phyloP scores from a whole-genome alignment of 73 alveolate species.

The Loxodes magnus region DNA sequence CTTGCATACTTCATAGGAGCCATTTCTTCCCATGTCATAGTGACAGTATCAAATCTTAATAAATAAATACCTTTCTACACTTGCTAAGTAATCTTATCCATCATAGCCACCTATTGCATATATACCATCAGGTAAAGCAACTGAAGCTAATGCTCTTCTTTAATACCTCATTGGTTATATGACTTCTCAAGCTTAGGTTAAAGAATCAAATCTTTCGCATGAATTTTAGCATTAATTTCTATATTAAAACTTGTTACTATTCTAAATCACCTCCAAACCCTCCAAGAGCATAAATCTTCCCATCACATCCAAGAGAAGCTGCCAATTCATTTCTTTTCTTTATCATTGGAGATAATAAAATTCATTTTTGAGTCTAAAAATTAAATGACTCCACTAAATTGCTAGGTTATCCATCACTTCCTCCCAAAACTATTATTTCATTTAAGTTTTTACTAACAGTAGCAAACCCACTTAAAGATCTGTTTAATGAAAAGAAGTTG shows the following conservation, averaged over 20 bases:
- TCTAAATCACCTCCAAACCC: conserved; percentile 66
- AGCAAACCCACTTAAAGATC: conserved; percentile 70
- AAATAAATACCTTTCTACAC: too few species aligned
- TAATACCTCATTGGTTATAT: conserved; percentile 66
- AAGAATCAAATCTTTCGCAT: conserved; percentile 59
- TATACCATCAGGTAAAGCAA: conserved; percentile 87
- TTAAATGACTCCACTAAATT: conserved; percentile 45
- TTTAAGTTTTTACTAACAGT: conserved; percentile 21
- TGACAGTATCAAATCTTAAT: conserved; percentile 38
- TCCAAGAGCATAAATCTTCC: conserved; percentile 64
- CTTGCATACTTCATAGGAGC: conserved; percentile 53
- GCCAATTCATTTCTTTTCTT: conserved; percentile 69
- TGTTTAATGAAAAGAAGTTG: conserved; percentile 26
- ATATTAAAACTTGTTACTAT: neutral
- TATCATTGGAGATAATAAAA: conserved; percentile 43
- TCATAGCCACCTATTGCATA: conserved; percentile 94
- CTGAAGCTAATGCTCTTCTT: conserved; percentile 84
- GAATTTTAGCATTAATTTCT: conserved; percentile 57
- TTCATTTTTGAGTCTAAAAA: conserved; percentile 47
- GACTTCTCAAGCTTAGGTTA: conserved; percentile 62
- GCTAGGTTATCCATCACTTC: conserved; percentile 65
- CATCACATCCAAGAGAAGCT: conserved; percentile 49
- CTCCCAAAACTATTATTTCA: conserved; percentile 55
- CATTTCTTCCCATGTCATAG: conserved; percentile 55
- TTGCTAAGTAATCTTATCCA: conserved; percentile 6